Evolutionary conservation across 345 rosid genomes (phyloP), one percentile per base, ranked within the genome.

Genomic region (Euphorbia lathyris): DNA sequence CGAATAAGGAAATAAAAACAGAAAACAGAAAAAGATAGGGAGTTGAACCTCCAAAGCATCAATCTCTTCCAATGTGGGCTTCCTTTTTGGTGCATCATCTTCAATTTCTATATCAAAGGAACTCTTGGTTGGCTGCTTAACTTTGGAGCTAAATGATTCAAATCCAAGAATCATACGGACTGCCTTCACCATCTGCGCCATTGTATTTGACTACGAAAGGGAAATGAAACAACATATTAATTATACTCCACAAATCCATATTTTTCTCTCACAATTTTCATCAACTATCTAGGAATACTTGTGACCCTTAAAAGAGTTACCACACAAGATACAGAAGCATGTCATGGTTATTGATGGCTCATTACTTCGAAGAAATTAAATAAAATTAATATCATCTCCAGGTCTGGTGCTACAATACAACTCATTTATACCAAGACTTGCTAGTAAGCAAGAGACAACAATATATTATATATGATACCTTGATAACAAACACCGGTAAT

Each of bases 121-220:
- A 60, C 47, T 72, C 79, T 76, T 77, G 68, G 27, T 51, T 20
- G 83, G 74, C 66, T 60, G 70, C 78, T 80, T 81, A 58, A 75
- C 60, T 30, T 71, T 58, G 53, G 87, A 76, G 71, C 85, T 84
- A 67, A 80, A 79, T 26, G 96, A 86, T 75, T 84, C 95, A 78
- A 83, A 84, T 66, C 89, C 88, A 38, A 91, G 93, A 77, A 94
- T 88, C 90, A 86, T 86, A 7, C 95, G 90, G 69, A 94, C 81
- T 48, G 98, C 97, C 83, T 94, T 94, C 67, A 91, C 97, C 95
- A 91, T 88, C 78, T 91, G 97, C 19, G 97, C 97, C 97, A 91
- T 88, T 22, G 97, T 88, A 80, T 85, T 90, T 63, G 92, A 88
- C 98, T 94, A 89, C 82, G 78, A 72, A 27, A 72, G 6, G 7